Base-by-base conservation (phyloP, 192 early-diverging fungal species). In the Linnemannia hyalina region DNA sequence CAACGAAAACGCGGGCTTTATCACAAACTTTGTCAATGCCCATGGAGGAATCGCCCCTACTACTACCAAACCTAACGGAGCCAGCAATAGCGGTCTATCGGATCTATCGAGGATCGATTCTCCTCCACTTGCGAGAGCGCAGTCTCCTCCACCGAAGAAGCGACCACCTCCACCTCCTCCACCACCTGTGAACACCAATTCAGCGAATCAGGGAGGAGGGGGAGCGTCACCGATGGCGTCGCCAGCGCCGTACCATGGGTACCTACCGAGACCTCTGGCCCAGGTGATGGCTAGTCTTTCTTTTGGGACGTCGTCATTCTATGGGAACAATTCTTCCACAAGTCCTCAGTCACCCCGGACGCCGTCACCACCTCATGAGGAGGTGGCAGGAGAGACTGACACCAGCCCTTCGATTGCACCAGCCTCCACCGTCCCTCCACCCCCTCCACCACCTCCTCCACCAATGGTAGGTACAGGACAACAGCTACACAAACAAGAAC, bases 1-100 rank as follows among this genome's bases (percentile, higher is more conserved):
- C 65, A 77, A 86, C 35, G 84, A 93, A 72, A 93, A 94, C 55
- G 92, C 93, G 10, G 89, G 90, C 10, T 94, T 95, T 73, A 94
- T 96, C 74, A 91, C 93, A 71, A 88, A 93, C 36, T 95, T 94
- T 89, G 90, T 96, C 29, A 90, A 93, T 57, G 87, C 93, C 41
- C 92, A 91, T 73, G 93, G 94, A 47, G 94, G 94, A 4, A 88
- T 93, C 36, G 41, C 63, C 11, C 60, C n/a, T 74, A 55, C 42
- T 23, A 57, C 57, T 68, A 60, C 49, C 55, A 76, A n/a, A 72
- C 26, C 69, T 38, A 70, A 70, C 32, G 36, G 46, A 36, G 9
- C 80, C 70, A 82, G 35, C 72, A 68, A 42, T 46, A 32, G 79
- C 8, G 42, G 60, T 8, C 0, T 20, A 5, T 54, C 52, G 18